A percentile compares a stretch with the other conserved stretches of the same genome.
Conservation (phyloP, 371 early-diverging fungal species). For the Chytridium lagenaria region DNA sequence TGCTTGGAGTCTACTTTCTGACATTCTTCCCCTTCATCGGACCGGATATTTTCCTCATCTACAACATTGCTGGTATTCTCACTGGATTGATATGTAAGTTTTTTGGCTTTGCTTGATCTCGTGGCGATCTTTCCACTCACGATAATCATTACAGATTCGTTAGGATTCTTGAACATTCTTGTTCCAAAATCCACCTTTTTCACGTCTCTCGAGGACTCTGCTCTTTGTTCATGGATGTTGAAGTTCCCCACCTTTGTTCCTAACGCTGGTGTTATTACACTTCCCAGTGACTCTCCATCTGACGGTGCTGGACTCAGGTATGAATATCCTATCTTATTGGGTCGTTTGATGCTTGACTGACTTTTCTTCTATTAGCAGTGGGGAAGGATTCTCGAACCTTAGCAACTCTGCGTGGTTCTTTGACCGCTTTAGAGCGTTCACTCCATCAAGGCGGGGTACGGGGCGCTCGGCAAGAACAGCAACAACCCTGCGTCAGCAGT, state of each 20-base stretch:
- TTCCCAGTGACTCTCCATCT: not conserved
- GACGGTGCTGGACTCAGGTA: not conserved
- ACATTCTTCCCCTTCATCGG: not conserved
- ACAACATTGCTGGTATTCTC: conserved; percentile 16
- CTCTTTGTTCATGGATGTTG: conserved; percentile 11
- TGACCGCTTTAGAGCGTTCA: conserved; percentile 15
- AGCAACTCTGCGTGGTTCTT: not conserved
- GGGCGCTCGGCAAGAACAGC: not conserved
- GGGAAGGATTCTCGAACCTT: not conserved
- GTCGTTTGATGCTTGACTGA: too few relatives aligned
- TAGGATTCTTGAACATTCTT: not conserved
- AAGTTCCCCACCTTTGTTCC: conserved; percentile 10
- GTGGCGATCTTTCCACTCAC: not conserved
- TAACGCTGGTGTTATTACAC: conserved; percentile 7
- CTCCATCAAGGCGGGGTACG: conserved; percentile 4
- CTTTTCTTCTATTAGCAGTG: not conserved
- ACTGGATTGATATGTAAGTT: not conserved
- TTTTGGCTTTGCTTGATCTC: not conserved
- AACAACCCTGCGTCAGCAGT: not conserved
- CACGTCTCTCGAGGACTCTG: conserved; percentile 4
- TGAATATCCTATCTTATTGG: not conserved
- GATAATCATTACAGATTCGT: not conserved
- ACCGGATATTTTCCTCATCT: not conserved
- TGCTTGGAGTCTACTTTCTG: not conserved
- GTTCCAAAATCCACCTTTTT: conserved; percentile 1